A percentile compares a stretch with the other conserved stretches of the same genome.
Evolutionary conservation across 805 yeast species (phyloP).

Genomic region (Yamadazyma phyllophila): DNA sequence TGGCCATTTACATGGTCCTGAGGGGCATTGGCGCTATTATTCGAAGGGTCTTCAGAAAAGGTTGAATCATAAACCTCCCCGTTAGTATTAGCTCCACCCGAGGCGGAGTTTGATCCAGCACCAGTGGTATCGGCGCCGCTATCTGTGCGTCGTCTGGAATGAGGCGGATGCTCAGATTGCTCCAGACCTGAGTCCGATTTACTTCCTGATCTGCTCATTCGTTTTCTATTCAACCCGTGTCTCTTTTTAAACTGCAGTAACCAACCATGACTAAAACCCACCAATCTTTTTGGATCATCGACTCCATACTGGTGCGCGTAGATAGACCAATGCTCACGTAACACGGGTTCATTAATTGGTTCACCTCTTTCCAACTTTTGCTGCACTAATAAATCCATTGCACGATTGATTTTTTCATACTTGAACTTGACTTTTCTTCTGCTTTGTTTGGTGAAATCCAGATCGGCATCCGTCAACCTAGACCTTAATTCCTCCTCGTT

Average conservation of each 20-base stretch:
- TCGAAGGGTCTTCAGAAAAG: constrained; percentile 7
- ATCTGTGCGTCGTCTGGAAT: background rate
- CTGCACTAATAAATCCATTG: constrained; percentile 55
- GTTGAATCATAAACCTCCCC: constrained; percentile 18
- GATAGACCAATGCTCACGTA: constrained; percentile 55
- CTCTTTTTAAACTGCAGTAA: constrained; percentile 57
- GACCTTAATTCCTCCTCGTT: constrained; percentile 49
- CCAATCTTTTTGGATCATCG: constrained; percentile 56
- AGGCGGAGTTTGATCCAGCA: constrained; percentile 5
- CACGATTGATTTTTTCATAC: constrained; percentile 56
- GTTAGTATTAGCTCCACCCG: background rate
- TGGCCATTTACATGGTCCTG: constrained; percentile 10
- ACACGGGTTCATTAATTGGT: constrained; percentile 52
- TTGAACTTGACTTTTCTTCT: constrained; percentile 51
- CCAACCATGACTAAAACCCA: constrained; percentile 63
- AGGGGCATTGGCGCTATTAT: constrained; percentile 7
- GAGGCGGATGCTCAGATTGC: background rate
- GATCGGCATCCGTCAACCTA: constrained; percentile 37
- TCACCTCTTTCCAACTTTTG: constrained; percentile 41
- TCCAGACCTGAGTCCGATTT: constrained; percentile 1
- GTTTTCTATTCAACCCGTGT: constrained; percentile 44
- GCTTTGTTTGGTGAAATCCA: constrained; percentile 31
- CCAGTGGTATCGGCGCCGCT: background rate
- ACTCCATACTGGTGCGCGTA: constrained; percentile 58
- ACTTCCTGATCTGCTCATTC: constrained; percentile 17